phyloP scores from a whole-genome alignment of 2,329 filamentous ascomycete species.

The Penicillium vulpinum region DNA sequence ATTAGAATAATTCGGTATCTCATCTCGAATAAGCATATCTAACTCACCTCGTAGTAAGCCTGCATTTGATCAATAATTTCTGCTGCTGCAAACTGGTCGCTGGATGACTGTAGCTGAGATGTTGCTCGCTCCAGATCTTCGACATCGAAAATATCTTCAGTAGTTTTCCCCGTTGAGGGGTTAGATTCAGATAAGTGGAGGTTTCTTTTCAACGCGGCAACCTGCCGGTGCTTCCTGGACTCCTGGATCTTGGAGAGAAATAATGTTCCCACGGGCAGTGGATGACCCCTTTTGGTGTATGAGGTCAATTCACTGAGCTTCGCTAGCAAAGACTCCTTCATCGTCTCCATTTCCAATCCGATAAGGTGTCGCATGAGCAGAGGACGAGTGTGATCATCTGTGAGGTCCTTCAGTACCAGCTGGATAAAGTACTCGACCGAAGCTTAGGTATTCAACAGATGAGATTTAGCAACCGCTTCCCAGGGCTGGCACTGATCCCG shows the following conservation, averaged over 20 bases:
- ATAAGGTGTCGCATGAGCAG: neutral
- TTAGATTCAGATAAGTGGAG: neutral
- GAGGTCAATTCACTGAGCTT: neutral
- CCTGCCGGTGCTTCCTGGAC: neutral
- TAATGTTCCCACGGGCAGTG: neutral
- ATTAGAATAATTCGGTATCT: neutral
- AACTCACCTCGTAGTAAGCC: conserved; percentile 44
- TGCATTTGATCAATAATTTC: conserved; percentile 48
- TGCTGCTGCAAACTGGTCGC: neutral
- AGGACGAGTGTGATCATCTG: neutral
- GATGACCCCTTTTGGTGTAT: neutral
- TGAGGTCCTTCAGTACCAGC: neutral
- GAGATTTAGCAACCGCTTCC: conserved; percentile 26
- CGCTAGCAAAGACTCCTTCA: neutral
- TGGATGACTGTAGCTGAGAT: neutral
- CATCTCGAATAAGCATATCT: neutral
- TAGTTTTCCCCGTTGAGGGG: neutral
- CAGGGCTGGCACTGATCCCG: conserved; percentile 37
- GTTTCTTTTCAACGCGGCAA: neutral
- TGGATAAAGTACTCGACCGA: neutral
- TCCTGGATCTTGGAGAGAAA: neutral
- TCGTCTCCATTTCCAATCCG: neutral
- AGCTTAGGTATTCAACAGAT: conserved; percentile 18
- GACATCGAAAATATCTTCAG: neutral
- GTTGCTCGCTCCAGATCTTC: neutral